Conservation (phyloP, 495 filamentous ascomycete genomes). For the Xylaria flabelliformis region DNA sequence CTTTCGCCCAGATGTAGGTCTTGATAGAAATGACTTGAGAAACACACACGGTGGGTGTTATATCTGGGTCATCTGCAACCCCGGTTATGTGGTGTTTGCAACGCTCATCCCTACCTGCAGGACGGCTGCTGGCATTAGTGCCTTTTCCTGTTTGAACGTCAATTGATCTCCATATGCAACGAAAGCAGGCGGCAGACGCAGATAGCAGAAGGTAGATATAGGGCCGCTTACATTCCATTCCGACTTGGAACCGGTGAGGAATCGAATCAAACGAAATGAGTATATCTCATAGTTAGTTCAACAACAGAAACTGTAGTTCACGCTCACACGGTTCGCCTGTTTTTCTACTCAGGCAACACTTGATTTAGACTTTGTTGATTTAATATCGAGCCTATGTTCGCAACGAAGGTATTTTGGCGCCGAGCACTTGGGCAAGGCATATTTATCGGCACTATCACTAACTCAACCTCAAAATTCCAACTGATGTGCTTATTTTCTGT, state of each 20-base stretch:
- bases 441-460: neutral
- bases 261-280: neutral
- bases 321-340: neutral
- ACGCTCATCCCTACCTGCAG: conserved; percentile 35
- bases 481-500: neutral
- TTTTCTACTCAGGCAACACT: too few relatives aligned
- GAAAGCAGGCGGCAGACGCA: conserved; percentile 1
- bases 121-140: conserved; percentile 51
- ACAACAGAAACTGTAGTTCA: neutral
- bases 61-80: conserved; percentile 24
- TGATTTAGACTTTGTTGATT: neutral
- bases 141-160: conserved; percentile 54
- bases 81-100: conserved; percentile 34
- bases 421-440: neutral
- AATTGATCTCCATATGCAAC: conserved; percentile 30
- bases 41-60: conserved; percentile 14
- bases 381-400: neutral
- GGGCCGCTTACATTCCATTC: neutral
- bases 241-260: neutral
- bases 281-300: neutral
- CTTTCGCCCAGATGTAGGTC: neutral
- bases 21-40: neutral
- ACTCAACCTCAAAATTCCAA: neutral
- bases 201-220: neutral
- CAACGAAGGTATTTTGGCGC: neutral